Base-by-base conservation (phyloP, 1,139 yeast genomes). In the Pichiaceae sp. region DNA sequence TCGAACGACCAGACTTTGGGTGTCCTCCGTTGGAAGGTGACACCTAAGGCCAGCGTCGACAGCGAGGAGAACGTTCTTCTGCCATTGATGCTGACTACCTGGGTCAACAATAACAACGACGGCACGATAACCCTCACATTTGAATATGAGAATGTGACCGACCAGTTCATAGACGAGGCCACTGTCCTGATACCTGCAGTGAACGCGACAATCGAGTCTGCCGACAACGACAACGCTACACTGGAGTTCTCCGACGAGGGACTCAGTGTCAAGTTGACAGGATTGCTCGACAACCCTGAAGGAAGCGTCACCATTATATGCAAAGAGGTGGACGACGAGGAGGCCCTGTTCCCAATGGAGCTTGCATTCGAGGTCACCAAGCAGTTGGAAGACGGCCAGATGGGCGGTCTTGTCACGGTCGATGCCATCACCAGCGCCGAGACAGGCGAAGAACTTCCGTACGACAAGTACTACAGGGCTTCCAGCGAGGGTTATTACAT, bases 1-100 rank as follows among this genome's bases (percentile, higher is more conserved):
- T 69, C 87, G 7, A 86, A 89, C 59, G 95, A 87, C 59, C 91
- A 84, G 56, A 80, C 86, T 40, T 68, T 87, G 46, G 95, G 94
- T 40, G 95, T 91, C 30, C 71, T 91, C 54, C 81, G 96, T 68
- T 91, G 97, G 96, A 74, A 85, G 61, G 75, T 74, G 26, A 70
- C 68, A 29, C 82, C 80, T 29, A 70, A 73, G 44, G 21, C 45
- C 4, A 68, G 67, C 25, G 36, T 36, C 8, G 31, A 42, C 11
- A 89, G 78, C 44, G 75, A 70, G 39, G 66, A 73, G 21, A 61
- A 60, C 39, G 59, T 67, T 31, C 64, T 72, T 40, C 70, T 85
- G 38, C 97, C 97, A 29, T 58, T 91, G 38, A 66, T 75, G 34
- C 68, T 91, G 47, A 81, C 93, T 30, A 81, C 91, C 33, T 91